Evolutionary conservation across 1,284 basidiomycete species (phyloP), one percentile per base, ranked within the genome.

Genomic region (Ustilago trichophora): DNA sequence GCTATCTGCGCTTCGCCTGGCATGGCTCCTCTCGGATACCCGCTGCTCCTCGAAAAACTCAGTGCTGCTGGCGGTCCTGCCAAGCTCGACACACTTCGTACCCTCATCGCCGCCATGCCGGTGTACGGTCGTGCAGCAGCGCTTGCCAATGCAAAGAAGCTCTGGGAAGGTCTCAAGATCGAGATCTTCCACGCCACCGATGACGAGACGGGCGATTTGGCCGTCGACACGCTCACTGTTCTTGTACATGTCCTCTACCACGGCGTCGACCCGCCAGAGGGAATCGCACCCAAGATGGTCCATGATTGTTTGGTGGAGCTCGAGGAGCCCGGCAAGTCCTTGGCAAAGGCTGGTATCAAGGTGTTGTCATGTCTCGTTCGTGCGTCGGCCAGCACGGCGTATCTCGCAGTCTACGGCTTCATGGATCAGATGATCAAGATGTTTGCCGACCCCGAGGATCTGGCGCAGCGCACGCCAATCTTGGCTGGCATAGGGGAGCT

Each of bases 41-140:
- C 92, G 0, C 84, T 98, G 1, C 92, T 98, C 75, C 82, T 97
- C 27, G 96, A 98, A 75, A 99, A 98, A 83, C 86, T 98, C 45
- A 86, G 88, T 5, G 91, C 92, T 1, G 90, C 90, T 2, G 89
- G 91, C 2, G 90, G 92, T 4, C 83, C 85, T 0, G 91, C 91
- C 10, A 98, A 98, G 87, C 53, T 72, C 27, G 79, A 81, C 31
- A 77, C 76, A 7, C 64, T 81, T 12, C 62, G 64, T 15, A 77
- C 76, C 3, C 59, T 80, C 25, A 51, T 58, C 15, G 69, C 69
- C 4, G 69, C 69, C 6, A 53, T 80, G 54, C 79, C 79, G 5
- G 73, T 81, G 25, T 81, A 77, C 41, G 79, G 79, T 13, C 62
- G 55, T 13, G 77, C 70, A 6, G 78, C 75, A 2, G 69, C 72